These are phyloP conservation scores for Iris macrosiphon DNA, from an alignment of 106 monocot genomes.

Conservation along the genomic window DNA sequence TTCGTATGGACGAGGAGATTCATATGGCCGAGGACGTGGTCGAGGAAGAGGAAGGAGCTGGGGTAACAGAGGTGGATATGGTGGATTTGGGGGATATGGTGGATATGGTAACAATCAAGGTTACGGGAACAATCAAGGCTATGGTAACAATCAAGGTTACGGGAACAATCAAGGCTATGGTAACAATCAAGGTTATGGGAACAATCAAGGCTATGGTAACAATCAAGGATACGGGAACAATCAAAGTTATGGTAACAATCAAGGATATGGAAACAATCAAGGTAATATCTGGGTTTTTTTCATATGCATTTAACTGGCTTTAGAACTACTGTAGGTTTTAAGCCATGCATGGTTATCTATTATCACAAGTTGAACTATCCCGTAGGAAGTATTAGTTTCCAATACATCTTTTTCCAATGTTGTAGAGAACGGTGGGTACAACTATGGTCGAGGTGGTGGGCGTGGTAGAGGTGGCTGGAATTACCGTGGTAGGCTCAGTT, in stretches of 20 bases:
- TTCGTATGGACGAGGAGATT: constrained; percentile 37
- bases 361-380: too few relatives aligned
- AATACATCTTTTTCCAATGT: too few relatives aligned
- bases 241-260: too few relatives aligned
- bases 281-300: too few relatives aligned
- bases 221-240: too few relatives aligned
- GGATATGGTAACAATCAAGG: constrained; percentile 23
- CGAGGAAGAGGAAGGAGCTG: constrained; percentile 67
- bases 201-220: constrained; percentile 21
- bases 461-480: constrained; percentile 52
- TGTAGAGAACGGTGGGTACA: constrained; percentile 84
- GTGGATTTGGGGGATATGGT: too few relatives aligned
- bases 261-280: too few relatives aligned
- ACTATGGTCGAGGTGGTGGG: constrained; percentile 55
- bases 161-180: constrained; percentile 33
- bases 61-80: constrained; percentile 27
- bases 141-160: constrained; percentile 31
- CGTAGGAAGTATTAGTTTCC: too few relatives aligned
- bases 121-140: constrained; percentile 26
- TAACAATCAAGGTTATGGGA: constrained; percentile 16
- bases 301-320: too few relatives aligned
- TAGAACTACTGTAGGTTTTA: too few relatives aligned
- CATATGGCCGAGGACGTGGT: constrained; percentile 69
- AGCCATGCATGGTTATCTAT: too few relatives aligned
- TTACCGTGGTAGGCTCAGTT: constrained; percentile 49